Conservation (phyloP, 1,139 yeast genomes). For the Geotrichum cucujoidarum region DNA sequence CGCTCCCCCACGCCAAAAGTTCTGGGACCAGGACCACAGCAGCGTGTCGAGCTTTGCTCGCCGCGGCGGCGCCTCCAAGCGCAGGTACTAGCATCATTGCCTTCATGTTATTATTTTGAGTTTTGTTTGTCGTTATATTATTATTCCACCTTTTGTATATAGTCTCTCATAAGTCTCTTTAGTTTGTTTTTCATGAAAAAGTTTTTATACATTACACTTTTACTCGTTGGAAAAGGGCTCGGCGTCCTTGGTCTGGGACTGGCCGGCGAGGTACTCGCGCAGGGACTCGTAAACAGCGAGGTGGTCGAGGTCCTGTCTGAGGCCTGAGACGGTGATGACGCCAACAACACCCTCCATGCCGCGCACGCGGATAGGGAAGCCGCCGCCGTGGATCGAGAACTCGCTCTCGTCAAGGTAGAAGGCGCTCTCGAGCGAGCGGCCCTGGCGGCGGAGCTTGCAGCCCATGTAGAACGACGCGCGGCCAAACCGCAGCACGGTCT, state of each 20-base stretch:
- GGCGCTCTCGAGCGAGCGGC: slow-evolving; percentile 36
- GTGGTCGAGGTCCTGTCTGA: slow-evolving; percentile 38
- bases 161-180: background rate
- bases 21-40: slow-evolving; percentile 15
- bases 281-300: slow-evolving; percentile 24
- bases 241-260: slow-evolving; percentile 1
- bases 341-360: slow-evolving; percentile 48
- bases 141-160: slow-evolving; percentile 2
- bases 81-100: slow-evolving; percentile 1
- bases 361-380: slow-evolving; percentile 49
- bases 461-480: slow-evolving; percentile 54
- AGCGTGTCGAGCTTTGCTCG: slow-evolving; percentile 18
- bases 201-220: background rate
- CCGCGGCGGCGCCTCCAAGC: slow-evolving; percentile 9
- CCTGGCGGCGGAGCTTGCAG: slow-evolving; percentile 38
- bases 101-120: background rate
- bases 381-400: slow-evolving; percentile 62
- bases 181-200: background rate
- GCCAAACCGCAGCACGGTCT: slow-evolving; percentile 49
- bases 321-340: slow-evolving; percentile 57
- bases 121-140: slow-evolving; percentile 3
- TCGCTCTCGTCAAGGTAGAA: slow-evolving; percentile 43
- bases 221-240: background rate
- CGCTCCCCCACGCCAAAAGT: slow-evolving; percentile 15
- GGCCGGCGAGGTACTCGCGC: slow-evolving; percentile 14